These are phyloP conservation scores for Metschnikowia lunata DNA, from an alignment of 805 yeast genomes.

Conservation along the genomic window DNA sequence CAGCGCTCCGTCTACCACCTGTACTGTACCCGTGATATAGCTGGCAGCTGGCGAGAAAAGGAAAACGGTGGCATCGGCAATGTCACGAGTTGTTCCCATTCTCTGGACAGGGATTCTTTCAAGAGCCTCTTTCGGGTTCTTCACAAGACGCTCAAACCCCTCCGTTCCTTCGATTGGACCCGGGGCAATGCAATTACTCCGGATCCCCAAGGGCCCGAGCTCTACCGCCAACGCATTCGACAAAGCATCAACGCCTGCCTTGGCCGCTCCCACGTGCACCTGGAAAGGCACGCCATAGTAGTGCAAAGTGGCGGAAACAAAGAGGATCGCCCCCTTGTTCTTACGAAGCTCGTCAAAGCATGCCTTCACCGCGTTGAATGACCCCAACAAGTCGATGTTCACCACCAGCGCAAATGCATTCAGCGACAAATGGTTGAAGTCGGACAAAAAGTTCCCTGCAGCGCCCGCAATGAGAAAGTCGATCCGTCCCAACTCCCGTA, in stretches of 20 bases:
- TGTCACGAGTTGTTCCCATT: conserved; percentile 24
- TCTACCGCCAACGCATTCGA: conserved; percentile 29
- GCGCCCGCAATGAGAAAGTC: conserved; percentile 45
- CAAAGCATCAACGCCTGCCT: conserved; percentile 29
- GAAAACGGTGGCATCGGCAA: conserved; percentile 28
- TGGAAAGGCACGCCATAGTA: conserved; percentile 42
- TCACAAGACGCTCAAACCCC: conserved; percentile 23
- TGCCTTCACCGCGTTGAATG: conserved; percentile 40
- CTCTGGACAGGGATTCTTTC: conserved; percentile 22
- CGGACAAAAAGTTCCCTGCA: conserved; percentile 40
- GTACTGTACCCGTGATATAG: conserved; percentile 25
- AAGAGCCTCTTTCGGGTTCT: conserved; percentile 8
- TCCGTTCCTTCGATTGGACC: conserved; percentile 28
- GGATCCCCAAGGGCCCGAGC: conserved; percentile 27
- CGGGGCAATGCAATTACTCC: conserved; percentile 27
- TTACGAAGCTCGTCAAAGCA: conserved; percentile 33
- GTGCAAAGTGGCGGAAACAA: conserved; percentile 42
- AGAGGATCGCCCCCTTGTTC: conserved; percentile 34
- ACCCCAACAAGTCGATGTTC: conserved; percentile 38
- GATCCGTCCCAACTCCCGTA: conserved; percentile 35
- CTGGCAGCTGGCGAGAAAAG: conserved; percentile 25
- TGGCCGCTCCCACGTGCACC: conserved; percentile 28
- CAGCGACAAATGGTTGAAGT: conserved; percentile 40
- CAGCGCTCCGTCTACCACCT: conserved; percentile 26
- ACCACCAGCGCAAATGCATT: conserved; percentile 40